Base-by-base conservation (phyloP, 2,329 filamentous ascomycete genomes). In the Claviceps sp. region DNA sequence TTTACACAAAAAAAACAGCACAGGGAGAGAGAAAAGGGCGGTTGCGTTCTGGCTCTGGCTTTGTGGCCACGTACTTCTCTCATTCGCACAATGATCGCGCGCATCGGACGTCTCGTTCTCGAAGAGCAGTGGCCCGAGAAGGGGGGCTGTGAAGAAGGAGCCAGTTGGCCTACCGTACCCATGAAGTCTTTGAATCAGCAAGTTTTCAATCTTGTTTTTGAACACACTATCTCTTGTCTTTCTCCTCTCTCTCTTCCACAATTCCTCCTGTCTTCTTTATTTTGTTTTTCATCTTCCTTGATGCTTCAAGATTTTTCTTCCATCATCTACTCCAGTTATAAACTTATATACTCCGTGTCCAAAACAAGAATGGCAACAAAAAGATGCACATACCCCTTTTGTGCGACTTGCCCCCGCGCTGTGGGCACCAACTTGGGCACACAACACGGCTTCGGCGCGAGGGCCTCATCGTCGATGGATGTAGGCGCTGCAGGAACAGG, bases 61-160 rank as follows among this genome's bases (percentile, higher is more conserved):
- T 22, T 26, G 7, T 26, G 26, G 26, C 26, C 26, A 26, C 67
- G 51, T 62, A 79, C 78, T 89, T 65, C 86, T 72, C 67, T 90
- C 86, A 56, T 88, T 88, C 47, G 86, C 86, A 62, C 85, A 86
- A 66, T 89, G 85, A 58, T 90, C 86, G 50, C 86, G 73, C 51
- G 85, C 85, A 63, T 89, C 86, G 51, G 82, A 86, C 55, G 77
- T 77, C 56, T 82, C 78, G 58, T 90, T 90, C 57, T 85, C 79
- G 65, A 90, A 87, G 11, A 90, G 70, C 42, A 90, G 66, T 0
- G 84, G 77, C 0, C 82, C 84, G 41, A 86, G 68, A 42, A 83
- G 66, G 0, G 86, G 86, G 62, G 77, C 76, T 13, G 78, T 68
- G 61, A 70, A 74, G 62, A 88, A 86, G 2, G 75, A 63, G 24